A percentile compares a stretch with the other conserved stretches of the same genome.
phyloP scores from a whole-genome alignment of 345 rosid species.

The Pseudoturritis turrita region DNA sequence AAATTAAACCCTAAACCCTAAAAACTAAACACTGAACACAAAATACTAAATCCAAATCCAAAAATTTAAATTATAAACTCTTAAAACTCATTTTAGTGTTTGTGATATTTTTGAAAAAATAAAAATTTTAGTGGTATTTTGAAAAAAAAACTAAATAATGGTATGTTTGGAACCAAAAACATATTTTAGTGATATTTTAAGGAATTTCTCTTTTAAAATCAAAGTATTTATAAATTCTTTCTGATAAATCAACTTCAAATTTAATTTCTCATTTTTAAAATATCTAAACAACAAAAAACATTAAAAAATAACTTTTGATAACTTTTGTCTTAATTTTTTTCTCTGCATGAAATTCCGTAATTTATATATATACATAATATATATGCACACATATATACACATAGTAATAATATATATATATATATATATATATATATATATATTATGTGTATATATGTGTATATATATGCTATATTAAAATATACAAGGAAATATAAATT shows the following conservation, averaged over 20 bases:
- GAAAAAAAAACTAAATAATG: no score
- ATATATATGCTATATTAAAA: background rate
- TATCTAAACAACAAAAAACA: background rate
- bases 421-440: background rate
- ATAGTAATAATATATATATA: background rate
- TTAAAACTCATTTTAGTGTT: no score
- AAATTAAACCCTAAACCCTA: no score
- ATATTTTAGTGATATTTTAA: no score
- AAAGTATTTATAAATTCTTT: no score
- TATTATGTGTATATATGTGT: background rate
- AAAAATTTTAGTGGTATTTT: no score
- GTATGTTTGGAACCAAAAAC: no score
- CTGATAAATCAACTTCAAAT: background rate
- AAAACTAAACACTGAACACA: no score
- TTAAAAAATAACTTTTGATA: background rate
- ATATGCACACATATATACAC: background rate
- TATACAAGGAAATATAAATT: background rate
- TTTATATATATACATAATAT: background rate
- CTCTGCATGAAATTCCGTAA: background rate
- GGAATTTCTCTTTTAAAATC: no score
- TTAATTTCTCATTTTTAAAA: background rate
- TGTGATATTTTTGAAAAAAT: no score
- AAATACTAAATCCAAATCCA: no score
- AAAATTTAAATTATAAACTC: no score
- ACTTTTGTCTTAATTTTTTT: background rate